These are phyloP conservation scores for Trypanosoma scelopori DNA, from an alignment of 208 protist species.

Conservation along the genomic window DNA sequence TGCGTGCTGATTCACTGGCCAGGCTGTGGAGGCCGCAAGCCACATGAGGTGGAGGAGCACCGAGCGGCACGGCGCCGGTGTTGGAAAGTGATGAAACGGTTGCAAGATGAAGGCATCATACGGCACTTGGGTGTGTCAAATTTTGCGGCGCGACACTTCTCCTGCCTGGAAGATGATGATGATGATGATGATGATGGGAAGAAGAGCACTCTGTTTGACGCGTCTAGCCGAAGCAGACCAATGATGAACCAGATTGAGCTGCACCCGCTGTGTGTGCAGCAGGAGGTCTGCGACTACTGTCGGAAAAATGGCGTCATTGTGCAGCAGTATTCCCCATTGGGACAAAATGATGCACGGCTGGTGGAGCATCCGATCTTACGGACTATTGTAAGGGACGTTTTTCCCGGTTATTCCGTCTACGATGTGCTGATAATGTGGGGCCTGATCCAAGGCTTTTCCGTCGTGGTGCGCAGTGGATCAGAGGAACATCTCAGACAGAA, in stretches of 20 bases:
- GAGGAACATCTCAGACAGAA: slow-evolving; percentile 47
- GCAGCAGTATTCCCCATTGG: slow-evolving; percentile 87
- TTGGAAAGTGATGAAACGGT: slow-evolving; percentile 55
- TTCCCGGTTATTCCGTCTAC: slow-evolving; percentile 38
- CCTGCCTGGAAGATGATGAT: slow-evolving; percentile 17
- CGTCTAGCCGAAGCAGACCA: not conserved
- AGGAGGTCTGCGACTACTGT: slow-evolving; percentile 57
- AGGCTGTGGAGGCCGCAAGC: slow-evolving; percentile 56
- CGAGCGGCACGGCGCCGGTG: slow-evolving; percentile 55
- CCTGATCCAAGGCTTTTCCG: slow-evolving; percentile 63
- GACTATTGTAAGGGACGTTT: slow-evolving; percentile 37
- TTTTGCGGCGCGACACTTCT: slow-evolving; percentile 79
- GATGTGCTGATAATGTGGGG: slow-evolving; percentile 81
- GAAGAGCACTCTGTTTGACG: slow-evolving; percentile 8
- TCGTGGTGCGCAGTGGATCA: slow-evolving; percentile 56
- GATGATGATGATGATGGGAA: not conserved
- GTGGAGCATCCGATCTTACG: slow-evolving; percentile 51
- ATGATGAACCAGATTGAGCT: slow-evolving; percentile 85
- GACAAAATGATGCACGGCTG: slow-evolving; percentile 45
- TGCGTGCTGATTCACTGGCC: slow-evolving; percentile 86
- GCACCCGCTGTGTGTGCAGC: slow-evolving; percentile 79
- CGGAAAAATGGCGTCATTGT: slow-evolving; percentile 49
- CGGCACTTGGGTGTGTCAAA: slow-evolving; percentile 80
- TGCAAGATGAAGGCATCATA: slow-evolving; percentile 54
- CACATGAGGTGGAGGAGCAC: slow-evolving; percentile 47